Evolutionary conservation across 768 basidiomycete genomes (phyloP), one percentile per base, ranked within the genome.

Genomic region (Leccinum truebloodii): DNA sequence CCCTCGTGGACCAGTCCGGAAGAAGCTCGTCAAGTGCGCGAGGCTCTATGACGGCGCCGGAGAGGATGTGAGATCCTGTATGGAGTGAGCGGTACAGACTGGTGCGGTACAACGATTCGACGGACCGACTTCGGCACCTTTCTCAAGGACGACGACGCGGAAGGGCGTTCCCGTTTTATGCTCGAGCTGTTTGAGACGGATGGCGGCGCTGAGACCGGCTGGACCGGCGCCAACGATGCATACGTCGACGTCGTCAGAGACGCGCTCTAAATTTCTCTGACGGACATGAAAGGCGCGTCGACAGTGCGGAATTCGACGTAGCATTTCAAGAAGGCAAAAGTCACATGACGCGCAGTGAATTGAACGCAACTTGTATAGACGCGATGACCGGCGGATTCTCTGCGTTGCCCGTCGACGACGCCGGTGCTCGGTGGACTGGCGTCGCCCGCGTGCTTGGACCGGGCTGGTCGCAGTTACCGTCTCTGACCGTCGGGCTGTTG

Each of bases 221-320:
- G 97, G 97, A 3, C 95, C 97, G 3, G 84, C 95, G 10, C 96
- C 96, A 58, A 97, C 95, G 69, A 99, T 98, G 73, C 94, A 96
- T 37, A 98, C 95, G 68, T 99, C 96, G 37, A 95, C 95, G 49
- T 94, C 86, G 69, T 98, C 97, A 48, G 87, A 83, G n/a, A 86
- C 86, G 13, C 95, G 84, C 63, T 97, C 92, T 18, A 94, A 80
- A 35, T 78, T 78, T 59, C 80, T 58, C 4, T 52, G 52, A 1
- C 65, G 59, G 22, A 32, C n/a, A 55, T 69, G 67, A 18, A 72
- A 62, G 16, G 60, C 64, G 20, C 71, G 67, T 26, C 58, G 26
- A 26, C 13, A 37, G 34, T 41, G 12, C 20, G 35, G 16, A 49
- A 35, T 35, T 59, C 50, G 46, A 55, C 54, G 34, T 35, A 35